Evolutionary conservation across 2,329 filamentous ascomycete genomes (phyloP).

Genomic region (Pyrenophora tritici-repentis): DNA sequence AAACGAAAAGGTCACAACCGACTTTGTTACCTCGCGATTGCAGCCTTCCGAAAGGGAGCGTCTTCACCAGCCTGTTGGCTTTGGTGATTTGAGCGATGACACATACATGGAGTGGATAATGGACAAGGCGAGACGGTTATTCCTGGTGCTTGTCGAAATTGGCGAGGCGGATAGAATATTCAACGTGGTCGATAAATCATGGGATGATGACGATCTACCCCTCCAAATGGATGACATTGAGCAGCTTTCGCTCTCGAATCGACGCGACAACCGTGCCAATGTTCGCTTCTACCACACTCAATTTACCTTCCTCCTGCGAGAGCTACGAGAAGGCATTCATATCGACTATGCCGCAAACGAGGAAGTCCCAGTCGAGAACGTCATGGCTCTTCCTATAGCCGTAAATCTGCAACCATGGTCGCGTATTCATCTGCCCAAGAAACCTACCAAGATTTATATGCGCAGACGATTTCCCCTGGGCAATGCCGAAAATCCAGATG

Average conservation of each 20-base stretch:
- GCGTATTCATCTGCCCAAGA: conserved; percentile 69
- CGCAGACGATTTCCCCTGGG: conserved; percentile 63
- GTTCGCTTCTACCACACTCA: conserved; percentile 72
- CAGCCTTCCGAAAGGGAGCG: conserved; percentile 65
- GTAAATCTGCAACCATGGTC: conserved; percentile 55
- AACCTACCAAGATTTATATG: conserved; percentile 61
- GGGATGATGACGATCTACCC: conserved; percentile 77
- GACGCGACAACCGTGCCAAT: conserved; percentile 66
- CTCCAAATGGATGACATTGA: conserved; percentile 68
- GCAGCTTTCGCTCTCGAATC: conserved; percentile 64
- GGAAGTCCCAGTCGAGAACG: conserved; percentile 69
- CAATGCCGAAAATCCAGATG: conserved; percentile 33
- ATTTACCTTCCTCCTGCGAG: conserved; percentile 70
- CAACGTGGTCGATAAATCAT: conserved; percentile 73
- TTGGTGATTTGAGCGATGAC: conserved; percentile 71
- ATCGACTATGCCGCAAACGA: conserved; percentile 69
- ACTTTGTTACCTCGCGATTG: conserved; percentile 69
- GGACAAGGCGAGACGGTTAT: conserved; percentile 69
- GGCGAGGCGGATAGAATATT: conserved; percentile 76
- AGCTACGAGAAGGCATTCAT: conserved; percentile 65
- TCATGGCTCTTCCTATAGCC: conserved; percentile 62
- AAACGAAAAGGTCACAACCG: conserved; percentile 69
- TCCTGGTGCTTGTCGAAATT: conserved; percentile 72
- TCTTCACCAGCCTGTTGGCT: conserved; percentile 66
- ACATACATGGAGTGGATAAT: conserved; percentile 82